phyloP scores from a whole-genome alignment of 75 land plant genomes.

The Selaginella moellendorffii region DNA sequence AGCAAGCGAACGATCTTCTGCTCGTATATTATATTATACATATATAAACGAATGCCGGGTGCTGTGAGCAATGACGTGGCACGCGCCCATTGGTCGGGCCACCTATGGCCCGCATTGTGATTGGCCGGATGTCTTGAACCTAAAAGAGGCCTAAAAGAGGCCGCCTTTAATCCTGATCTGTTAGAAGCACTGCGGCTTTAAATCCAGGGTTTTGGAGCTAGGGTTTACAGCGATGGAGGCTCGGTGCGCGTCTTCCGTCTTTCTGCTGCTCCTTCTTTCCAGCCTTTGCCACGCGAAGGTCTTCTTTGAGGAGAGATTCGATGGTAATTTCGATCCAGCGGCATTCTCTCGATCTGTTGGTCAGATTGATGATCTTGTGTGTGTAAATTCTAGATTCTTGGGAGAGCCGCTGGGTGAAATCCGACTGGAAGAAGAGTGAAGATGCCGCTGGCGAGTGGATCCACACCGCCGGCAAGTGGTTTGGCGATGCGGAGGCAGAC shows the following conservation, averaged over 20 bases:
- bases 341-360: not conserved
- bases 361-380: not conserved
- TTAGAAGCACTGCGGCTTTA: no score
- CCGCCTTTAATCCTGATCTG: no score
- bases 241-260: not conserved
- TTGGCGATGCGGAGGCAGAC: slow-evolving; percentile 54
- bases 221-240: not conserved
- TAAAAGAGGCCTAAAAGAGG: no score
- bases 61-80: not conserved
- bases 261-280: not conserved
- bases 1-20: not conserved
- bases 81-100: not conserved
- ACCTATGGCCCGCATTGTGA: not conserved
- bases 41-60: not conserved
- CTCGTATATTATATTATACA: not conserved
- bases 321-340: not conserved
- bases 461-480: slow-evolving; percentile 72
- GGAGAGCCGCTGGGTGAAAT: slow-evolving; percentile 7
- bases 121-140: not conserved
- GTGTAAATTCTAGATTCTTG: slow-evolving; percentile 3
- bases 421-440: slow-evolving; percentile 4
- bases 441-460: slow-evolving; percentile 18
- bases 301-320: not conserved
- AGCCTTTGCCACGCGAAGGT: not conserved
- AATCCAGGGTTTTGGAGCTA: not conserved